A percentile compares a stretch with the other conserved stretches of the same genome.
These are phyloP conservation scores for Podospora comata DNA, from an alignment of 495 filamentous ascomycete species.

Conservation along the genomic window DNA sequence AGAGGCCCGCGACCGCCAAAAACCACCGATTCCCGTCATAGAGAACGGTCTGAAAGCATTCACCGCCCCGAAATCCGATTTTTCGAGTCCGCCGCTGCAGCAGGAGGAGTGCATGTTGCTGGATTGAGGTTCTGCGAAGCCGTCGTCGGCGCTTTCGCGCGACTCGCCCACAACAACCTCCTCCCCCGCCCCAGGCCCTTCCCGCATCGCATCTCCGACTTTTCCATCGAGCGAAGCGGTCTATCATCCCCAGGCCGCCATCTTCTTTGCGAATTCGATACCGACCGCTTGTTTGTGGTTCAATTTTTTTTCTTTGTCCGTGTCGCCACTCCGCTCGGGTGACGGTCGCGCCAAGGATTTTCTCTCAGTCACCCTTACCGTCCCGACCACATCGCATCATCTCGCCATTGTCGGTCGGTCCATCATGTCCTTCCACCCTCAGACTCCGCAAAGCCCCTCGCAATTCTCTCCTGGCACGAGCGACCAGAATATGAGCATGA, in stretches of 20 bases:
- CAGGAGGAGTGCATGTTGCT: constrained; percentile 24
- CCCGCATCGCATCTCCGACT: constrained; percentile 26
- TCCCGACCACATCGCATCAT: constrained; percentile 10
- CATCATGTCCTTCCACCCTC: constrained; percentile 56
- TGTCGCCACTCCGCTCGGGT: constrained; percentile 21
- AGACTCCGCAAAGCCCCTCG: constrained; percentile 59
- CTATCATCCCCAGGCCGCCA: background rate
- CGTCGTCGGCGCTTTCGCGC: constrained; percentile 40
- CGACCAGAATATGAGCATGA: constrained; percentile 44
- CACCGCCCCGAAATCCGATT: constrained; percentile 11
- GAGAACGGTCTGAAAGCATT: constrained; percentile 5
- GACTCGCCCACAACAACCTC: constrained; percentile 40
- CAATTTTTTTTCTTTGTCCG: constrained; percentile 24
- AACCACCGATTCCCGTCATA: constrained; percentile 13
- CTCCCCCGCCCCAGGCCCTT: constrained; percentile 28
- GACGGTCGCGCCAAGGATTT: constrained; percentile 23
- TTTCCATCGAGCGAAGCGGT: constrained; percentile 2
- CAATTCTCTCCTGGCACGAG: constrained; percentile 47
- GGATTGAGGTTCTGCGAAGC: constrained; percentile 23
- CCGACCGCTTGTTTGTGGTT: constrained; percentile 1
- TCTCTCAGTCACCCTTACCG: constrained; percentile 10
- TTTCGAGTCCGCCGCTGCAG: constrained; percentile 21
- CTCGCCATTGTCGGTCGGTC: constrained; percentile 23
- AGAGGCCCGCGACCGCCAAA: constrained; percentile 30
- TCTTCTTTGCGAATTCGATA: constrained; percentile 9